Base-by-base conservation (phyloP, 768 basidiomycete species). In the Phallus indusiatus region DNA sequence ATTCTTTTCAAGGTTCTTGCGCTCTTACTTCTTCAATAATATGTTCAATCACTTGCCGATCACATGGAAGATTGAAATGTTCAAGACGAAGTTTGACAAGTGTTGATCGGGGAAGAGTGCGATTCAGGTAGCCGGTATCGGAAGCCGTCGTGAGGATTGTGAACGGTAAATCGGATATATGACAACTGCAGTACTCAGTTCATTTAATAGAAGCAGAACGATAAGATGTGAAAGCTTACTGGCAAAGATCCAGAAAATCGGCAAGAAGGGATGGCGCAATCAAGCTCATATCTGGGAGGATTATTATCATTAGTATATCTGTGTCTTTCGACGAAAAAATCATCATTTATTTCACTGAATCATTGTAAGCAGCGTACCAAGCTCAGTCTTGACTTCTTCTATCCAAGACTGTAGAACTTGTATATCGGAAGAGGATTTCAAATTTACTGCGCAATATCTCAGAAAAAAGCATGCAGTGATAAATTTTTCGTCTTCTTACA, bases 261-360 rank as follows among this genome's bases (percentile, higher is more conserved):
- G 85, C 81, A 52, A 90, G 68, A 1, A 90, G 76, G 1, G 62
- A 56, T 0, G 80, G 70, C 57, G 88, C 86, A 53, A 87, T 80
- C 65, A 83, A 81, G 65, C 90, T 88, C 62, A 91, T 88, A 58
- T 87, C 84, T 58, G 88, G 86, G 20, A 90, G 65, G 12, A 90
- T 65, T 9, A 86, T 73, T 21, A 84, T 75, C 2, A 90, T 75
- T 37, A 75, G 77, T 11, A 65, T 69, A 5, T 64, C 61, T 0
- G 61, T 17, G 11, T 66, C 61, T 61, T 65, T 55, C 35, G 24
- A 34, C 3, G 50, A 21, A 28, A 3, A 28, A 28, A 28, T 7
- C 28, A 28, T 28, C 7, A 28, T 2, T 28, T 7, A 28, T 2
- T 28, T 7, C 28, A 28, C 28, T 2, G 28, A 28, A 28, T 28